These are phyloP conservation scores for Metarhizium brunneum DNA, from an alignment of 2,329 filamentous ascomycete species.

Conservation along the genomic window DNA sequence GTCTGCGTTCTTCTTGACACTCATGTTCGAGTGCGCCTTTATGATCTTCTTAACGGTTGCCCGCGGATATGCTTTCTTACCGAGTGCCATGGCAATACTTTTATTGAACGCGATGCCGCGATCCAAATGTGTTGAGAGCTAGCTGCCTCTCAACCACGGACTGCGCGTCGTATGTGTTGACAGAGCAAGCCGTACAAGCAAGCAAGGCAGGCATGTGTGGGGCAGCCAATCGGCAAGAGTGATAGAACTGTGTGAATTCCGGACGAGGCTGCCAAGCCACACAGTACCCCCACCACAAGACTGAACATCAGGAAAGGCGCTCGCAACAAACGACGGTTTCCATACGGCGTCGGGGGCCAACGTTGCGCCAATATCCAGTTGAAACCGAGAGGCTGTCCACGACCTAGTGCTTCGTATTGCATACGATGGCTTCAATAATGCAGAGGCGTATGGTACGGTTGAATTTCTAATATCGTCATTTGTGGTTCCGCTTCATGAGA, in stretches of 20 bases:
- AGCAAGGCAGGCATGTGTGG: not conserved
- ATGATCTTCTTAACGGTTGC: conserved; percentile 81
- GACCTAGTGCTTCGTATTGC: not conserved
- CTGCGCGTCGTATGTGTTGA: no score
- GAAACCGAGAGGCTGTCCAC: not conserved
- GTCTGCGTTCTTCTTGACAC: conserved; percentile 76
- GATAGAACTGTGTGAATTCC: not conserved
- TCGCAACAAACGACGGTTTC: not conserved
- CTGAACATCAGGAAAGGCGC: no score
- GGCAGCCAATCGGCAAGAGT: not conserved
- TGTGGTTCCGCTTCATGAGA: not conserved
- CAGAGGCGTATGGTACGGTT: conserved; percentile 50
- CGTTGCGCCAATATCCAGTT: not conserved
- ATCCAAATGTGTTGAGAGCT: not conserved
- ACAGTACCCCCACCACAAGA: no score
- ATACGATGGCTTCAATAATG: conserved; percentile 36
- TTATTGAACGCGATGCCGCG: not conserved
- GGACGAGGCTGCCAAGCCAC: no score
- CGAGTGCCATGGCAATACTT: conserved; percentile 23
- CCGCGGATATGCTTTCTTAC: conserved; percentile 73
- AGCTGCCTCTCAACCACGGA: no score
- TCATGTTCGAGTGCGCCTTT: conserved; percentile 77
- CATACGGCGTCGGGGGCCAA: not conserved
- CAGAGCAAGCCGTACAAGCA: no score
- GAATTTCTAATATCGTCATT: not conserved